Evolutionary conservation across 331 rosid genomes (phyloP).

Genomic region (Quercus tomentella): DNA sequence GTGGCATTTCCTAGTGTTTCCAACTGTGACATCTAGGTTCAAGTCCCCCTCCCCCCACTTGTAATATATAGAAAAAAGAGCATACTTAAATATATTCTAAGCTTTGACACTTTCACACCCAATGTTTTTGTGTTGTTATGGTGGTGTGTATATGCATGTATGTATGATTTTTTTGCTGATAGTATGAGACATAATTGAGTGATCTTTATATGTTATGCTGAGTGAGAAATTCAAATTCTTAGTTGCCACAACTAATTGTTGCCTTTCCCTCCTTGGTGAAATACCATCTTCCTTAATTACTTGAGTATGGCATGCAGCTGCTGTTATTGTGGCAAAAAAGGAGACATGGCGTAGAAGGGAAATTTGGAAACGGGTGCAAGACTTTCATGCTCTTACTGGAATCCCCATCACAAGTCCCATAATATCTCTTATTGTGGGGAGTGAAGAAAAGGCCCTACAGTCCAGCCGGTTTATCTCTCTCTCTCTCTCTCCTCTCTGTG

Average conservation of each 20-base stretch:
- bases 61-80: too few species aligned
- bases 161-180: background rate
- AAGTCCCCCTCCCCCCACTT: too few species aligned
- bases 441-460: constrained; percentile 79
- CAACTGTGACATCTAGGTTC: too few species aligned
- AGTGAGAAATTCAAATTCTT: background rate
- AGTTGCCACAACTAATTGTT: background rate
- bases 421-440: constrained; percentile 81
- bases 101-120: too few species aligned
- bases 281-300: constrained; percentile 3
- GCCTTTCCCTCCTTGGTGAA: background rate
- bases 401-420: constrained; percentile 81
- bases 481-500: background rate
- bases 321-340: constrained; percentile 64
- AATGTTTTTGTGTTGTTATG: too few species aligned
- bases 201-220: background rate
- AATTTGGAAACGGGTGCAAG: constrained; percentile 73
- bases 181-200: background rate
- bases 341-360: constrained; percentile 87
- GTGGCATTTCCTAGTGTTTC: too few species aligned
- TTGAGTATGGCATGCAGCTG: constrained; percentile 54
- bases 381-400: constrained; percentile 75
- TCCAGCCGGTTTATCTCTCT: constrained; percentile 67
- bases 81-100: too few species aligned
- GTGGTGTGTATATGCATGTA: too few species aligned